Evolutionary conservation across 2,329 filamentous ascomycete species (phyloP).

Genomic region (Xylaria digitata): DNA sequence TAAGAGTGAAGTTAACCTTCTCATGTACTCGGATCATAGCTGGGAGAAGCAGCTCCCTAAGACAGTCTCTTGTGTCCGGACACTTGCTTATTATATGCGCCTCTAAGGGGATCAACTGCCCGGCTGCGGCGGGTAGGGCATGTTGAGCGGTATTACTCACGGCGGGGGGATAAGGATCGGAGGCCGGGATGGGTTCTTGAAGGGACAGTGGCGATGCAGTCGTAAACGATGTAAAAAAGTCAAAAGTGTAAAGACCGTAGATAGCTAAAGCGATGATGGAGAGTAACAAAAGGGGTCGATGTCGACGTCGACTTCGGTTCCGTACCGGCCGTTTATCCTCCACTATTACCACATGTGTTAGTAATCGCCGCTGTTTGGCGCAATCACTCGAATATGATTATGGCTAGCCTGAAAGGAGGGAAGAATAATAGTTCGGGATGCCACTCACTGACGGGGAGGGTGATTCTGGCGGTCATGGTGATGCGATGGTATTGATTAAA

Average conservation of each 20-base stretch:
- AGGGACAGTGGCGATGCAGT: conserved; percentile 24
- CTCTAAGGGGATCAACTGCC: conserved; percentile 77
- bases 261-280: conserved; percentile 40
- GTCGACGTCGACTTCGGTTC: conserved; percentile 44
- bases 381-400: not conserved
- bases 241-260: conserved; percentile 43
- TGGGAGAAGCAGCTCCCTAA: conserved; percentile 83
- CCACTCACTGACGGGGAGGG: conserved; percentile 44
- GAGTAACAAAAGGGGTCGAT: conserved; percentile 43
- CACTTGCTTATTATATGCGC: conserved; percentile 98
- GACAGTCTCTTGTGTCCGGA: conserved; percentile 87
- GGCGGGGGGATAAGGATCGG: conserved; percentile 13
- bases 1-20: conserved; percentile 91
- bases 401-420: not conserved
- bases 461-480: conserved; percentile 48
- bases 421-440: not conserved
- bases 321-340: conserved; percentile 47
- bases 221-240: conserved; percentile 37
- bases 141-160: conserved; percentile 29
- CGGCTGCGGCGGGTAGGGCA: conserved; percentile 31
- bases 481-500: conserved; percentile 3
- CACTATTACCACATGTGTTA: conserved; percentile 31
- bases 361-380: not conserved
- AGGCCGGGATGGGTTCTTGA: not conserved
- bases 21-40: conserved; percentile 83